Evolutionary conservation across 805 yeast genomes (phyloP), one percentile per base, ranked within the genome.

Genomic region (Scheffersomyces ergatensis): DNA sequence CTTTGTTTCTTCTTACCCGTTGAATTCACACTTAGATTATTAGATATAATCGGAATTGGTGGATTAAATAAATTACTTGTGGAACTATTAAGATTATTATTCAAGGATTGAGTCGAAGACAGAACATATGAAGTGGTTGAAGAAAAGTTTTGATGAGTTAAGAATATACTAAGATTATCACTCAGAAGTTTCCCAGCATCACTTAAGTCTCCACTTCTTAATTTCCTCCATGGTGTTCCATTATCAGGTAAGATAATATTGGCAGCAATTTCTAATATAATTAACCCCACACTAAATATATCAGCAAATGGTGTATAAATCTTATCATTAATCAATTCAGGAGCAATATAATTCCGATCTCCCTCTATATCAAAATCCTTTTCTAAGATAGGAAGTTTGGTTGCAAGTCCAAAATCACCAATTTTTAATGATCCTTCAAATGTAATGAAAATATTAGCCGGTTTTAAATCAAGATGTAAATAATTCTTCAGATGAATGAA

Each of bases 321-420:
- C 57, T 88, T 89, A 34, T 77, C 80, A 25, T 89, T 80, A 40
- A 93, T 82, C 18, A 93, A 82, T 60, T 93, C 99, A 1, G 99
- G 99, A 0, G 99, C 98, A 63, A 93, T 93, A 63, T 93, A 93
- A 59, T 92, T 96, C 39, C 98, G 74, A 63, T 93, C 99, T 20
- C 99, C 99, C 65, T 93, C 99, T 50, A 96, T 78, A 63, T 93
- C 99, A 53, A 88, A 83, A 48, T 68, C 80, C 33, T 72, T 74
- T 36, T 78, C 78, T 24, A 68, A 48, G 15, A 82, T 80, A 0
- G 98, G 98, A 39, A 81, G 67, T 49, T 78, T 80, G 2, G 96
- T 78, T 5, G 97, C 96, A 73, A 93, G 80, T 7, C 99, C 99
- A 69, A 93, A 93, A 64, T 93, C 99, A 15, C 97, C 99, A 55